Evolutionary conservation across 805 yeast genomes (phyloP), one percentile per base, ranked within the genome.

Genomic region (Candida ascalaphidarum): DNA sequence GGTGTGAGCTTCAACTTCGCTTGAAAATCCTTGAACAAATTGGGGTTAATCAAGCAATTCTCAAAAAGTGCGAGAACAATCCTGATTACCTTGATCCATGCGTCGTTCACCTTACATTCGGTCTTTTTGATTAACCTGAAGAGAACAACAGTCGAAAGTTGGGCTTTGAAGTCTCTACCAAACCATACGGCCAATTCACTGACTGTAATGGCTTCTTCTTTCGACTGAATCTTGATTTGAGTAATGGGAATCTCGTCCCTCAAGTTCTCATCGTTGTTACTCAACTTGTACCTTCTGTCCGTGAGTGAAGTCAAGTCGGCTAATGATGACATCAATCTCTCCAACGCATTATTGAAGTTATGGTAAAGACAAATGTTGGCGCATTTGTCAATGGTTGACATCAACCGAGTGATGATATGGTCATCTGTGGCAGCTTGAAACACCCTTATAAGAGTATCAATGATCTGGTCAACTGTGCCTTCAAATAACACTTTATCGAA

Each of bases 81-180:
- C 27, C 68, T 68, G 10, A 81, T 44, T 4, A 85, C 56, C 13
- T 68, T 58, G 7, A 52, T 47, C 95, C 95, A 86, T 8, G 77
- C 59, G 3, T 58, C 46, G 3, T 77, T 53, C 5, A 75, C 66
- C 21, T 55, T 52, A 28, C 70, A 63, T 14, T 65, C 63, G 17
- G 74, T 75, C 39, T 74, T 71, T 37, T 74, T 73, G 17, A 83
- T 55, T 18, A 89, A 71, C 37, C 94, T 66, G 61, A 89, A 86
- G 27, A 89, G 61, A 1, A 89, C 89, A 28, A 88, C 86, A 2
- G 86, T 69, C 9, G 96, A 80, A 35, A 89, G 59, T 48, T 94
- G 98, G 0, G 95, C 95, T 45, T 88, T 85, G 58, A 84, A 83
- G 46, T 86, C 92, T 26, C 80, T 68, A 5, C 98, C 99, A 48